These are phyloP conservation scores for Blastosporella zonata DNA, from an alignment of 1,284 basidiomycete genomes.

Conservation along the genomic window DNA sequence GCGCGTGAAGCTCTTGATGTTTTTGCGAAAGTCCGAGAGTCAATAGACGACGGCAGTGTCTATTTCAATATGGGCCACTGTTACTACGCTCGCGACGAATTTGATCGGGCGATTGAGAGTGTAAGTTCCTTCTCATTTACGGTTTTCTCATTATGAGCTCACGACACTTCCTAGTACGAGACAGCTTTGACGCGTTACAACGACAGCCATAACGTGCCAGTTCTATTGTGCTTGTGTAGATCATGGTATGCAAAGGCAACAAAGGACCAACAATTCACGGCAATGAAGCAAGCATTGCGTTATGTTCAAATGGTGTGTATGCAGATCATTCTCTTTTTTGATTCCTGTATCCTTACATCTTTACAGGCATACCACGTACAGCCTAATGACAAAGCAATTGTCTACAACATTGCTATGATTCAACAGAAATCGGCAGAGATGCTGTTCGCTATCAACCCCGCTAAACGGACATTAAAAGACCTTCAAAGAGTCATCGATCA, in stretches of 20 bases:
- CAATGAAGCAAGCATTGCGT: conserved; percentile 77
- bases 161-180: conserved; percentile 66
- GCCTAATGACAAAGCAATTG: conserved; percentile 82
- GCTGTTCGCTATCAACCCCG: conserved; percentile 68
- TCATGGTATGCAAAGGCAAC: conserved; percentile 92
- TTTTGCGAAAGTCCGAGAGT: conserved; percentile 87
- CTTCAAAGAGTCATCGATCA: conserved; percentile 76
- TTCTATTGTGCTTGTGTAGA: conserved; percentile 81
- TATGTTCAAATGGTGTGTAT: conserved; percentile 71
- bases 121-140: conserved; percentile 49
- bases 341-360: neutral
- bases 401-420: conserved; percentile 96
- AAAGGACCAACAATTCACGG: conserved; percentile 77
- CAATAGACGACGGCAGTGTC: conserved; percentile 80
- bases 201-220: conserved; percentile 64
- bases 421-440: conserved; percentile 93
- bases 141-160: conserved; percentile 2
- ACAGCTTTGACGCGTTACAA: conserved; percentile 79
- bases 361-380: conserved; percentile 74
- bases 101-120: conserved; percentile 90
- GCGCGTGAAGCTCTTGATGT: conserved; percentile 83
- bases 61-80: conserved; percentile 96
- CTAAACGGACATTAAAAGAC: conserved; percentile 78
- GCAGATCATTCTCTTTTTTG: conserved; percentile 2
- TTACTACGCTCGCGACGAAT: conserved; percentile 87